These are phyloP conservation scores for Spergularia marina DNA, from an alignment of 148 eudicot genomes.

Conservation along the genomic window DNA sequence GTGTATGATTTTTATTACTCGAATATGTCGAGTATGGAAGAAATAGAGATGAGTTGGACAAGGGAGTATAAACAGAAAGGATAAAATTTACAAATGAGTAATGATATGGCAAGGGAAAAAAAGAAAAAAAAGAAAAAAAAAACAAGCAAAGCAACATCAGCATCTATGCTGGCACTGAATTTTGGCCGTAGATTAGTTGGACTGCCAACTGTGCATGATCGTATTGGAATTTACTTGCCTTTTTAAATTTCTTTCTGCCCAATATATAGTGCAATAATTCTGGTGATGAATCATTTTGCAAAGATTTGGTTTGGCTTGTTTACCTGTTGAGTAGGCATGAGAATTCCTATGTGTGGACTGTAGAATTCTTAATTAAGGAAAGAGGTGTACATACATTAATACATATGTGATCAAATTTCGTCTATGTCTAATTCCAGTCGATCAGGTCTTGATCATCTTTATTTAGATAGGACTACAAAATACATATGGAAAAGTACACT, in stretches of 20 bases:
- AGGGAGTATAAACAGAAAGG: neutral
- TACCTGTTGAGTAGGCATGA: conserved; percentile 17
- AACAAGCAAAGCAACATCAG: conserved; percentile 24
- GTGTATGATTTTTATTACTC: too few species aligned
- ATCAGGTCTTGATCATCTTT: too few species aligned
- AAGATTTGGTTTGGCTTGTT: conserved; percentile 6
- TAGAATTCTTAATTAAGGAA: neutral
- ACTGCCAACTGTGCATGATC: conserved; percentile 28
- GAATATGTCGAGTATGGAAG: too few species aligned
- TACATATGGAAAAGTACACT: too few species aligned
- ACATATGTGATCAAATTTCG: too few species aligned
- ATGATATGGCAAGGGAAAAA: neutral
- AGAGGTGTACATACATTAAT: too few species aligned
- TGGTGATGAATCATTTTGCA: neutral
- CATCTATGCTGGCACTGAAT: conserved; percentile 26
- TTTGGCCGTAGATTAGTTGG: conserved; percentile 26
- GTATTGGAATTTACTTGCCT: conserved; percentile 7
- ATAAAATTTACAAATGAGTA: neutral
- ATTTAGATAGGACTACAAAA: too few species aligned
- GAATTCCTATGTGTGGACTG: neutral
- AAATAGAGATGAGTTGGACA: too few species aligned
- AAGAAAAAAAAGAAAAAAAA: neutral
- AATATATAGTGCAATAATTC: neutral
- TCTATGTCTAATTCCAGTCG: too few species aligned
- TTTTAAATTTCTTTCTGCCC: neutral